These are phyloP conservation scores for Cryomyces antarcticus DNA, from an alignment of 495 filamentous ascomycete species.

Conservation along the genomic window DNA sequence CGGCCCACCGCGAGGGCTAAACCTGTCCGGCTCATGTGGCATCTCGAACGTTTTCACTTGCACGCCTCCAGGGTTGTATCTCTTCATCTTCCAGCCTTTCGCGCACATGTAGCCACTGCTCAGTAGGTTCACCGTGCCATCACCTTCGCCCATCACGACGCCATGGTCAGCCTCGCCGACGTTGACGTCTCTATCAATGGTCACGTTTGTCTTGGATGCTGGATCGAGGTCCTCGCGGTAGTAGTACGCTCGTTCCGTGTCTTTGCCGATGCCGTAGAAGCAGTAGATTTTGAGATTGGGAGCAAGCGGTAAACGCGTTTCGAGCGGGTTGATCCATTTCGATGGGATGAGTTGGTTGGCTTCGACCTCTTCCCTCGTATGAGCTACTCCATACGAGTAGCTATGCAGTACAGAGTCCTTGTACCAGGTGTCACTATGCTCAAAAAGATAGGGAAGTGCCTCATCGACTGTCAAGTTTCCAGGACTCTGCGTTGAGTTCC, in stretches of 20 bases:
- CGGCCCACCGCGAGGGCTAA: constrained; percentile 76
- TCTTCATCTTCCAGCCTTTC: constrained; percentile 78
- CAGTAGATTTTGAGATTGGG: constrained; percentile 92
- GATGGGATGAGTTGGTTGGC: constrained; percentile 59
- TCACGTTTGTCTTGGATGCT: constrained; percentile 51
- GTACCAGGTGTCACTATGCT: constrained; percentile 74
- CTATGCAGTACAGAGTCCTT: constrained; percentile 40
- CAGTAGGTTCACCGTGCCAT: constrained; percentile 80
- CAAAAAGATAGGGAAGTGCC: constrained; percentile 55
- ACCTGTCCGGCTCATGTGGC: constrained; percentile 86
- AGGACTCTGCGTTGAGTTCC: constrained; percentile 34
- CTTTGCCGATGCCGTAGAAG: constrained; percentile 88
- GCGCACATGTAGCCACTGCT: constrained; percentile 92
- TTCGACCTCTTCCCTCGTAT: constrained; percentile 62
- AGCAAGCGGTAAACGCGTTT: constrained; percentile 70
- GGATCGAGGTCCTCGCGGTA: constrained; percentile 59
- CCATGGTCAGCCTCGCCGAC: constrained; percentile 57
- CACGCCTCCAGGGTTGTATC: constrained; percentile 74
- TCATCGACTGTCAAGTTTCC: constrained; percentile 64
- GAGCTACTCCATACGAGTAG: constrained; percentile 81
- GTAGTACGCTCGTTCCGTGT: constrained; percentile 78
- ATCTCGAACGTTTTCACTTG: constrained; percentile 80
- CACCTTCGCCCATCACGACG: constrained; percentile 81
- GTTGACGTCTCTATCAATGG: constrained; percentile 65
- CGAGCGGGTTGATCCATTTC: constrained; percentile 92